These are phyloP conservation scores for Ilyonectria destructans DNA, from an alignment of 2,329 filamentous ascomycete species.

Conservation along the genomic window DNA sequence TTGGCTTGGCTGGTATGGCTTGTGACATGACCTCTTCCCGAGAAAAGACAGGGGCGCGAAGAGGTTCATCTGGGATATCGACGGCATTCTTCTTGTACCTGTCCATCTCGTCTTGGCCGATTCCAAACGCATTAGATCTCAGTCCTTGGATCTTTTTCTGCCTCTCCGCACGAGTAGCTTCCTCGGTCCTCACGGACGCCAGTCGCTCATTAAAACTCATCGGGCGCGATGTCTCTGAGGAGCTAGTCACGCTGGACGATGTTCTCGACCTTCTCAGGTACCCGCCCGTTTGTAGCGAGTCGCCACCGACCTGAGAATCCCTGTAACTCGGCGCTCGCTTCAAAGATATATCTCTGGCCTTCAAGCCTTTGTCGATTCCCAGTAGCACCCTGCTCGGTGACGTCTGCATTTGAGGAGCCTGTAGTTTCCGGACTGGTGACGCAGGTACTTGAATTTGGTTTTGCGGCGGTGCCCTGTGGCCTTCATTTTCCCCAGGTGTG, in stretches of 20 bases:
- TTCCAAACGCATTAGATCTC: conserved; percentile 71
- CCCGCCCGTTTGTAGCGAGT: conserved; percentile 51
- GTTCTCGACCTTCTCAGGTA: conserved; percentile 65
- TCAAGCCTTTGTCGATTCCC: conserved; percentile 91
- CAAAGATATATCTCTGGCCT: conserved; percentile 86
- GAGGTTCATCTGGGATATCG: conserved; percentile 66
- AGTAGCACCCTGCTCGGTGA: conserved; percentile 87
- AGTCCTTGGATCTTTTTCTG: conserved; percentile 68
- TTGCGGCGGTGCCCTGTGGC: conserved; percentile 48
- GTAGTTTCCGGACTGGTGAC: conserved; percentile 77
- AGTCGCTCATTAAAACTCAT: conserved; percentile 89
- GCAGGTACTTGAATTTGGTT: conserved; percentile 80
- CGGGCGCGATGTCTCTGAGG: conserved; percentile 57
- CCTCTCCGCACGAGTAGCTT: conserved; percentile 66
- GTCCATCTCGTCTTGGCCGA: conserved; percentile 73
- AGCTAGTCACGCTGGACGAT: conserved; percentile 48
- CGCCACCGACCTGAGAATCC: conserved; percentile 39
- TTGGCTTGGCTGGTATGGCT: conserved; percentile 32
- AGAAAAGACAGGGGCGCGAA: conserved; percentile 69
- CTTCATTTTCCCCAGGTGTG: conserved; percentile 48
- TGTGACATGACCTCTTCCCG: conserved; percentile 74
- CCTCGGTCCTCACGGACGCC: conserved; percentile 76
- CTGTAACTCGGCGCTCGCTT: conserved; percentile 77
- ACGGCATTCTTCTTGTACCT: conserved; percentile 72
- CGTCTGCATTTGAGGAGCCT: conserved; percentile 68